Conservation (phyloP, 345 rosid species). For the Salix arbutifolia region DNA sequence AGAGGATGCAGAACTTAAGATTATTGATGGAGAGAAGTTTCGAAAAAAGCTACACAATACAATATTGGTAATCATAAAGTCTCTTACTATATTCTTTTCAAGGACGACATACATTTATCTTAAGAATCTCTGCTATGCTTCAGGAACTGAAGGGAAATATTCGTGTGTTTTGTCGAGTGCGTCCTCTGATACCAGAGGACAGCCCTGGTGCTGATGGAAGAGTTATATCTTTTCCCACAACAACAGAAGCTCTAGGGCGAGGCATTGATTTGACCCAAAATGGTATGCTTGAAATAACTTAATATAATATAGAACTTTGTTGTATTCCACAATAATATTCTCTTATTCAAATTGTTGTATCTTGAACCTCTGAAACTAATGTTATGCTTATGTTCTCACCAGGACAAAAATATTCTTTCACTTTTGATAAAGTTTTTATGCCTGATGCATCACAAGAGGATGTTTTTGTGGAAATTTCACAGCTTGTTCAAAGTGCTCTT, state of each 20-base stretch:
- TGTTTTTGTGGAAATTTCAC: constrained; percentile 87
- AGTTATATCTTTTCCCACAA: constrained; percentile 59
- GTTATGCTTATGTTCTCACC: constrained; percentile 16
- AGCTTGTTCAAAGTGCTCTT: constrained; percentile 97
- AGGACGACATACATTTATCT: constrained; percentile 3
- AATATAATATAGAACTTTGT: neutral
- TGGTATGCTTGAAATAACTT: constrained; percentile 37
- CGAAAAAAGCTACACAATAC: constrained; percentile 94
- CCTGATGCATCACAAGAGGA: constrained; percentile 76
- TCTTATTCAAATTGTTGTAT: neutral
- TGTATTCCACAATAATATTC: neutral
- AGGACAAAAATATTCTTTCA: constrained; percentile 86
- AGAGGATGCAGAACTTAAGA: constrained; percentile 83
- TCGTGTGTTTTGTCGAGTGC: constrained; percentile 95
- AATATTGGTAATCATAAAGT: constrained; percentile 58
- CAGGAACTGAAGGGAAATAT: constrained; percentile 97
- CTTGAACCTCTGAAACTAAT: constrained; percentile 4
- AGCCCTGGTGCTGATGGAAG: constrained; percentile 49
- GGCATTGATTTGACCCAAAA: constrained; percentile 72
- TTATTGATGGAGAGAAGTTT: constrained; percentile 84
- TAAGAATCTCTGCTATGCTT: constrained; percentile 20
- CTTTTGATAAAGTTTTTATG: constrained; percentile 78
- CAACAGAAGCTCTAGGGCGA: constrained; percentile 70
- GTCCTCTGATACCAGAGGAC: constrained; percentile 79
- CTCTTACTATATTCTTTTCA: neutral